These are phyloP conservation scores for Cytospora piceae DNA, from an alignment of 2,329 filamentous ascomycete genomes.

Conservation along the genomic window DNA sequence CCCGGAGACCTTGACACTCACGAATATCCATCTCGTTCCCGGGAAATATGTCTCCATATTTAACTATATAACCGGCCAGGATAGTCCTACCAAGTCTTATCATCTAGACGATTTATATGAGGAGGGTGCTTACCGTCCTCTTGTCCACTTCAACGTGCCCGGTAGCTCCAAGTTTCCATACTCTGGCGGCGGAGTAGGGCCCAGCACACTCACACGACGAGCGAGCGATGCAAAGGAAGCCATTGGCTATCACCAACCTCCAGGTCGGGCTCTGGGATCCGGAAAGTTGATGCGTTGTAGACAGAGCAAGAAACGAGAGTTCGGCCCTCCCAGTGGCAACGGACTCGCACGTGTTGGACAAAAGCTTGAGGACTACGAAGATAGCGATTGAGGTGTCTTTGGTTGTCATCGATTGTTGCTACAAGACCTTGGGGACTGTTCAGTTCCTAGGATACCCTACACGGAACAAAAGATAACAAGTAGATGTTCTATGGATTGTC, in stretches of 20 bases:
- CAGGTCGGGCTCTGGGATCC: neutral
- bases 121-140: too few relatives aligned
- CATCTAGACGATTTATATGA: too few relatives aligned
- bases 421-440: neutral
- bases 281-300: neutral
- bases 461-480: neutral
- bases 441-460: neutral
- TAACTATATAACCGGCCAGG: too few relatives aligned
- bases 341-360: neutral
- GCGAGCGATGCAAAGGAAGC: neutral
- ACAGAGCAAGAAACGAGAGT: neutral
- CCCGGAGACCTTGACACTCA: too few relatives aligned
- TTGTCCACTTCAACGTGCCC: too few relatives aligned
- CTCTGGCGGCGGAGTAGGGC: too few relatives aligned
- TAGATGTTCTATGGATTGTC: neutral
- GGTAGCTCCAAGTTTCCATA: too few relatives aligned
- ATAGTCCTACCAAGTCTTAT: too few relatives aligned
- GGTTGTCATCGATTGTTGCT: neutral
- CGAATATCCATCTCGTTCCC: too few relatives aligned
- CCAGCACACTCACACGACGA: neutral
- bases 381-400: too few relatives aligned
- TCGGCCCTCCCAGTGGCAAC: neutral
- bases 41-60: too few relatives aligned
- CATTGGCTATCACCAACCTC: neutral
- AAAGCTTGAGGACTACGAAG: too few relatives aligned